phyloP scores from a whole-genome alignment of 805 yeast species.

The Candida tammaniensis region DNA sequence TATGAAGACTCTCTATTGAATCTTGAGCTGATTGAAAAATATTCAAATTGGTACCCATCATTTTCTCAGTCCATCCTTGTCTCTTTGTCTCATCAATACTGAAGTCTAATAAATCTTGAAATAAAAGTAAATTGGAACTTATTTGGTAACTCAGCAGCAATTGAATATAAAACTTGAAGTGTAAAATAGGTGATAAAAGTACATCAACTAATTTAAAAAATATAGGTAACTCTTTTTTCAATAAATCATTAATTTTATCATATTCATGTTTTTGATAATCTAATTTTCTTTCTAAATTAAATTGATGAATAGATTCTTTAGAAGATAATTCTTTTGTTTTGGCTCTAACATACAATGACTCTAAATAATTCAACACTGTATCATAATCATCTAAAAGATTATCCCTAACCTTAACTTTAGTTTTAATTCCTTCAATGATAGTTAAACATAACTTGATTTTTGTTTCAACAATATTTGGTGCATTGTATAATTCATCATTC shows the following conservation, averaged over 20 bases:
- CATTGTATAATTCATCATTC: not conserved
- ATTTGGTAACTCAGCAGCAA: conserved; percentile 32
- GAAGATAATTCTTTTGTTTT: conserved; percentile 32
- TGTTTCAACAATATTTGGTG: not conserved
- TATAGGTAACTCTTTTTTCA: conserved; percentile 48
- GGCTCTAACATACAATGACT: conserved; percentile 27
- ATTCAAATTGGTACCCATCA: not conserved
- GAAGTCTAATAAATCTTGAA: conserved; percentile 1
- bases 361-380: conserved; percentile 25
- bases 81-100: not conserved
- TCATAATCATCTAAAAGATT: conserved; percentile 39
- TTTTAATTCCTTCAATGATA: conserved; percentile 8
- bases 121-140: not conserved
- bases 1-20: conserved; percentile 17
- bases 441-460: conserved; percentile 4
- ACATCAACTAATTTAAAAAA: conserved; percentile 33
- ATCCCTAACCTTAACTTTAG: conserved; percentile 13
- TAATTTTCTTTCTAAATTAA: conserved; percentile 24
- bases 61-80: not conserved
- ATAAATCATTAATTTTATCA: conserved; percentile 30
- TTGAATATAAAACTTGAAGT: conserved; percentile 32
- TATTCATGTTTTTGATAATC: conserved; percentile 23
- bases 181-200: conserved; percentile 18
- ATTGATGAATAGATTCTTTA: conserved; percentile 27
- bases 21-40: conserved; percentile 6